These are phyloP conservation scores for Hysterium pulicare DNA, from an alignment of 2,329 filamentous ascomycete species.

Conservation along the genomic window DNA sequence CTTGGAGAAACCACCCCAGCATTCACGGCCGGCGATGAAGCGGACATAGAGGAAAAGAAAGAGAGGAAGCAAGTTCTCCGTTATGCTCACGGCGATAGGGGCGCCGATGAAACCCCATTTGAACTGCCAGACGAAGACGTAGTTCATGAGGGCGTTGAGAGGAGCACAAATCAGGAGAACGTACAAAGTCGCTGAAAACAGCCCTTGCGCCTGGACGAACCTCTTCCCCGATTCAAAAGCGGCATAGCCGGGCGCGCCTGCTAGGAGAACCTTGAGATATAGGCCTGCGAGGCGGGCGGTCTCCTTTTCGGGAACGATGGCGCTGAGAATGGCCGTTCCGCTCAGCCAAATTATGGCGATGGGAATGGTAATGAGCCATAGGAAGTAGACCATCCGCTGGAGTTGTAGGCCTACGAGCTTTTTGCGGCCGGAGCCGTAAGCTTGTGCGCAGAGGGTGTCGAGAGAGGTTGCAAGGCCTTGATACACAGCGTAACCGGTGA, in stretches of 20 bases:
- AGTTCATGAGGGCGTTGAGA: conserved; percentile 77
- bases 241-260: conserved; percentile 72
- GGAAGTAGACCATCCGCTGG: conserved; percentile 76
- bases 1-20: conserved; percentile 76
- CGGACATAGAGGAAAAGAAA: conserved; percentile 72
- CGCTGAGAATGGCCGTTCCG: conserved; percentile 60
- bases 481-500: conserved; percentile 48
- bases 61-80: conserved; percentile 70
- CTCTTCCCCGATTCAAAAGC: conserved; percentile 78
- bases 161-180: conserved; percentile 80
- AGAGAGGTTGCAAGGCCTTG: conserved; percentile 78
- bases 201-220: conserved; percentile 80
- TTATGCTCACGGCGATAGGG: conserved; percentile 72
- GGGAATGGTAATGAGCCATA: conserved; percentile 68
- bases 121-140: conserved; percentile 68
- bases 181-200: conserved; percentile 81
- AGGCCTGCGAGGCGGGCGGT: conserved; percentile 68
- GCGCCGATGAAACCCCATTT: conserved; percentile 66
- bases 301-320: conserved; percentile 67
- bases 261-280: conserved; percentile 67
- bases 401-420: conserved; percentile 82
- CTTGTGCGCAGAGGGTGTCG: conserved; percentile 90
- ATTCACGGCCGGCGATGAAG: conserved; percentile 68
- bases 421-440: conserved; percentile 86
- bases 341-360: conserved; percentile 70